These are phyloP conservation scores for Erythrophleum ivorense DNA, from an alignment of 331 rosid species.

Conservation along the genomic window DNA sequence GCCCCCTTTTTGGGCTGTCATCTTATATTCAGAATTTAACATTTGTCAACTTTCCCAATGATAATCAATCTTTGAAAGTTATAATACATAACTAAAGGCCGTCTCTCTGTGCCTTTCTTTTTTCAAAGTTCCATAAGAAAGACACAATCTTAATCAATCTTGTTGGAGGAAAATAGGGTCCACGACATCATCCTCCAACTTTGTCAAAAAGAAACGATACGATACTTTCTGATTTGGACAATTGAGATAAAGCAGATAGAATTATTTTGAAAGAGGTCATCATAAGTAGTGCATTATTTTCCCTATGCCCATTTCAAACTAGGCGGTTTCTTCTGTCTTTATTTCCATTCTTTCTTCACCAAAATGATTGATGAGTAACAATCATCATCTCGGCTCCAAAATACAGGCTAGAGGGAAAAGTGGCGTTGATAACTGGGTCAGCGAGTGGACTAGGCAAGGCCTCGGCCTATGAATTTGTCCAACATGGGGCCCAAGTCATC, in stretches of 20 bases:
- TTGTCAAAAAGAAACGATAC: slow-evolving; percentile 45
- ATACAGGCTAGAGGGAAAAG: slow-evolving; percentile 76
- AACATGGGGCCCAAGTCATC: slow-evolving; percentile 81
- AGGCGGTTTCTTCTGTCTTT: slow-evolving; percentile 18
- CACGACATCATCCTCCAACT: slow-evolving; percentile 50
- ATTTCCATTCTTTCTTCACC: slow-evolving; percentile 13
- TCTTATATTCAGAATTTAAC: neutral
- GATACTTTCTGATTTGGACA: slow-evolving; percentile 42
- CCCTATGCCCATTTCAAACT: slow-evolving; percentile 31
- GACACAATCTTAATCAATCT: slow-evolving; percentile 41
- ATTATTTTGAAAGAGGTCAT: slow-evolving; percentile 36
- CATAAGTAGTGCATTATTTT: slow-evolving; percentile 32
- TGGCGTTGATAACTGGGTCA: slow-evolving; percentile 85
- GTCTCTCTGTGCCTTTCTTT: slow-evolving; percentile 1
- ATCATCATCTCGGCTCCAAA: neutral
- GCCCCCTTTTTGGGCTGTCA: neutral
- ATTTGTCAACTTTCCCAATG: slow-evolving; percentile 25
- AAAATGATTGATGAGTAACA: slow-evolving; percentile 18
- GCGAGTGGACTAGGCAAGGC: slow-evolving; percentile 92
- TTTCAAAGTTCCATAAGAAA: slow-evolving; percentile 35
- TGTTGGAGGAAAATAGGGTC: slow-evolving; percentile 42
- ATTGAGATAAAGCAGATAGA: slow-evolving; percentile 43
- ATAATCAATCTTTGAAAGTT: slow-evolving; percentile 25
- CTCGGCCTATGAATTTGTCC: slow-evolving; percentile 77
- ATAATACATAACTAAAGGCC: neutral